Conservation (phyloP, 768 basidiomycete species). For the Trametes maxima region DNA sequence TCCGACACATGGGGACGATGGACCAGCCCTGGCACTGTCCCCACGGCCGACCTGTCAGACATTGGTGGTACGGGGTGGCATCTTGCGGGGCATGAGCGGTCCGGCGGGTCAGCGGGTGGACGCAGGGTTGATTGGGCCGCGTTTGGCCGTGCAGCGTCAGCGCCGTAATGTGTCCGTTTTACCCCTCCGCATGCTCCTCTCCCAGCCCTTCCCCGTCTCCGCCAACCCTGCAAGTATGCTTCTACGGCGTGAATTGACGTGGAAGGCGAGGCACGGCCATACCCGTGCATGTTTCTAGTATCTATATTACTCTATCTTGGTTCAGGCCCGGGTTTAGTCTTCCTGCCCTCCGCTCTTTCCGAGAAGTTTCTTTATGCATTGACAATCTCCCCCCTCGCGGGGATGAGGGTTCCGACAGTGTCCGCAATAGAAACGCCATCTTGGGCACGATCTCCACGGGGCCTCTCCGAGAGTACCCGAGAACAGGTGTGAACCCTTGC, state of each 20-base stretch:
- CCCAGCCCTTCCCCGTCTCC: too few relatives aligned
- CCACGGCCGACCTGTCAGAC: constrained; percentile 75
- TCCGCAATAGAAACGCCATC: constrained; percentile 1
- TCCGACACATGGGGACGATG: constrained; percentile 82
- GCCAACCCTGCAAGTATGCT: too few relatives aligned
- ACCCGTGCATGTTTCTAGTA: not conserved
- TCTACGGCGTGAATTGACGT: too few relatives aligned
- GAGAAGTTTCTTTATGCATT: not conserved
- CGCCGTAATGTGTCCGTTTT: not conserved
- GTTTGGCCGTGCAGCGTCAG: constrained; percentile 8
- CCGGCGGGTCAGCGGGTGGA: not conserved
- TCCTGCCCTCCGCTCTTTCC: too few relatives aligned
- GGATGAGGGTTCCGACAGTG: constrained; percentile 4
- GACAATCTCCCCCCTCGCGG: not conserved
- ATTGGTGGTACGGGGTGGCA: constrained; percentile 34
- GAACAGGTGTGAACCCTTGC: not conserved
- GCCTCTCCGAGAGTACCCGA: not conserved
- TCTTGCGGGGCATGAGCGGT: not conserved
- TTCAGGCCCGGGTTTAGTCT: not conserved
- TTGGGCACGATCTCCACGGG: constrained; percentile 3
- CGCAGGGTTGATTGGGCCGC: constrained; percentile 16
- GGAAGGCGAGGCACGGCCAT: too few relatives aligned
- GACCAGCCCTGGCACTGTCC: constrained; percentile 89
- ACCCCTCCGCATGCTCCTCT: too few relatives aligned
- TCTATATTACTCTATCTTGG: constrained; percentile 21